phyloP scores from a whole-genome alignment of 2,329 filamentous ascomycete genomes.

The Fusarium oligoseptatum region DNA sequence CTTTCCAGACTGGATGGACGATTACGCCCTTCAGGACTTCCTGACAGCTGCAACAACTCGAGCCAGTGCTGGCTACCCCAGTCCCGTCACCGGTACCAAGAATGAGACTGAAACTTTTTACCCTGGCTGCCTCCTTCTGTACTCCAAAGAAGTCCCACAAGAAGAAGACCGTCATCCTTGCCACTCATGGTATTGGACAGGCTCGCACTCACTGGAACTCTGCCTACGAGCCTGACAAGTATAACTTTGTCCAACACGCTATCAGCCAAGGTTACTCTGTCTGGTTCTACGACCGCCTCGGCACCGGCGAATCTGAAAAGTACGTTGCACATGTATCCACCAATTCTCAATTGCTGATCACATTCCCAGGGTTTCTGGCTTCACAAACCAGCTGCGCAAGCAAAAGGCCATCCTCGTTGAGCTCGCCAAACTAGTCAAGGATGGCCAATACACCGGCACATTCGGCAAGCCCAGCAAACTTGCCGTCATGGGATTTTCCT shows the following conservation, averaged over 20 bases:
- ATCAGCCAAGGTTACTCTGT: constrained; percentile 31
- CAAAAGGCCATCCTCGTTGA: constrained; percentile 34
- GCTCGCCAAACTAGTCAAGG: constrained; percentile 25
- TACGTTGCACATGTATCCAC: no score
- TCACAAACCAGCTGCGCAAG: constrained; percentile 31
- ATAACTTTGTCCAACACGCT: constrained; percentile 37
- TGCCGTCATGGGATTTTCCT: constrained; percentile 37
- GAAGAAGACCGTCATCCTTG: constrained; percentile 28
- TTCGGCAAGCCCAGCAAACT: constrained; percentile 28
- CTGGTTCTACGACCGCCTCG: constrained; percentile 37
- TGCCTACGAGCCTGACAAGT: constrained; percentile 26
- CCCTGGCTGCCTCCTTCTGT: constrained; percentile 32
- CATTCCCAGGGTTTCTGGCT: constrained; percentile 22
- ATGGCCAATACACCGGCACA: constrained; percentile 24
- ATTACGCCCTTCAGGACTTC: constrained; percentile 33
- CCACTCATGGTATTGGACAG: constrained; percentile 34
- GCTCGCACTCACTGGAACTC: constrained; percentile 36
- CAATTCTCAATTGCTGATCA: no score
- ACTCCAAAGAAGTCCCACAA: constrained; percentile 10
- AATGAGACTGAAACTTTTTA: constrained; percentile 30
- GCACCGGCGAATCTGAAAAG: constrained; percentile 28
- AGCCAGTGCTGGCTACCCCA: constrained; percentile 24
- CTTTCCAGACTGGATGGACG: constrained; percentile 30
- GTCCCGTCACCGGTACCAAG: constrained; percentile 19
- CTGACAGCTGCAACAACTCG: constrained; percentile 24